Percentiles rank a stretch among this genome's conserved stretches.
phyloP scores from a whole-genome alignment of 148 eudicot species.

The Beta vulgaris region DNA sequence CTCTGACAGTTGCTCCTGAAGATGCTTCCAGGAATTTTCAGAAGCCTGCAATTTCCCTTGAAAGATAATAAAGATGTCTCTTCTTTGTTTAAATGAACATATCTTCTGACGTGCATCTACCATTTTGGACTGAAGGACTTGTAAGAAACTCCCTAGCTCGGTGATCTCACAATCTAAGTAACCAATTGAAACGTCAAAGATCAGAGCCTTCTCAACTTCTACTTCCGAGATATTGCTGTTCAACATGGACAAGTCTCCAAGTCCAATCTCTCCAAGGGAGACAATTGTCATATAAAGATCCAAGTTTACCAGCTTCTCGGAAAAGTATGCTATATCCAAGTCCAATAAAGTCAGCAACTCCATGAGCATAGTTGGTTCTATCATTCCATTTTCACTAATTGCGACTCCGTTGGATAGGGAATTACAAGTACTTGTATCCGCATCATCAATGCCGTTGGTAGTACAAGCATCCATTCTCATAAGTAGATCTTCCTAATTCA shows the following conservation, averaged over 20 bases:
- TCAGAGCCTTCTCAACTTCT: conserved; percentile 53
- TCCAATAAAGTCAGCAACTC: conserved; percentile 52
- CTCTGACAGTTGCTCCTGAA: conserved; percentile 53
- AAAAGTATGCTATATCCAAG: conserved; percentile 57
- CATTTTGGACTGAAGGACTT: conserved; percentile 40
- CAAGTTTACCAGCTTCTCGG: conserved; percentile 70
- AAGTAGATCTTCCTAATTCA: not conserved
- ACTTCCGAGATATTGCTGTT: conserved; percentile 37
- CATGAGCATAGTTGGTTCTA: conserved; percentile 24
- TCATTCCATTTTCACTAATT: conserved; percentile 23
- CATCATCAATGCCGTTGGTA: conserved; percentile 10
- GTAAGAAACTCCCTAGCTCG: conserved; percentile 49
- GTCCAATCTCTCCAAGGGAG: conserved; percentile 50
- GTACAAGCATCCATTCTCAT: conserved; percentile 25
- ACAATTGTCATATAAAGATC: conserved; percentile 56
- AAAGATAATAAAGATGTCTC: conserved; percentile 36
- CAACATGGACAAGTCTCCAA: conserved; percentile 41
- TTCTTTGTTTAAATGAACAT: conserved; percentile 34
- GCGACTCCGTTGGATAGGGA: conserved; percentile 1
- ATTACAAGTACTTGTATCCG: not conserved
- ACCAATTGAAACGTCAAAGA: conserved; percentile 54
- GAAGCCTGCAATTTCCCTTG: conserved; percentile 49
- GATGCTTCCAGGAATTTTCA: conserved; percentile 53
- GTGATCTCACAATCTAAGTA: conserved; percentile 64
- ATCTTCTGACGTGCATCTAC: conserved; percentile 36